A percentile compares a stretch with the other conserved stretches of the same genome.
Evolutionary conservation across 2,329 filamentous ascomycete genomes (phyloP).

Genomic region (Paramyrothecium sp.): DNA sequence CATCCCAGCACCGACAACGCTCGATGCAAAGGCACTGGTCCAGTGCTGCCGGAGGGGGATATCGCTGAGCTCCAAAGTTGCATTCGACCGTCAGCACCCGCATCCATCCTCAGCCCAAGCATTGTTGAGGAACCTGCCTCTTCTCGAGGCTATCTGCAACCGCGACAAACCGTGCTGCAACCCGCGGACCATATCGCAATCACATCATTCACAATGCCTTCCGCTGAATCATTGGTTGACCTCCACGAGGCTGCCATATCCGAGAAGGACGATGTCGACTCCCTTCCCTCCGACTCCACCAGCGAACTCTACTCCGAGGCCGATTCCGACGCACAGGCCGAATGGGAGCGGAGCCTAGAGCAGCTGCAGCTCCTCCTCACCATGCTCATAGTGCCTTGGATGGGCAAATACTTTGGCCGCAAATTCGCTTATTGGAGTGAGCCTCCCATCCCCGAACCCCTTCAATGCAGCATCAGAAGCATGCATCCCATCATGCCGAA

Average conservation of each 20-base stretch:
- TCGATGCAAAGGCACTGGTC: background rate
- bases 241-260: slow-evolving; percentile 47
- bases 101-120: too few species aligned
- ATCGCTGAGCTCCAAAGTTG: background rate
- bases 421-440: slow-evolving; percentile 96
- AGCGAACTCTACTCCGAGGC: slow-evolving; percentile 57
- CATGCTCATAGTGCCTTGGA: slow-evolving; percentile 91
- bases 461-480: too few species aligned
- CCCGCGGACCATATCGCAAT: too few species aligned
- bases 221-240: slow-evolving; percentile 47
- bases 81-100: too few species aligned
- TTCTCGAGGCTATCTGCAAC: background rate
- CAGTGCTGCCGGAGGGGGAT: background rate
- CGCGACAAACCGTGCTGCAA: background rate
- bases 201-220: slow-evolving; percentile 20
- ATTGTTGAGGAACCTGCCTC: too few species aligned
- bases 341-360: slow-evolving; percentile 93
- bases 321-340: slow-evolving; percentile 82
- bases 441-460: slow-evolving; percentile 22
- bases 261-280: slow-evolving; percentile 59
- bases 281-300: slow-evolving; percentile 60
- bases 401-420: slow-evolving; percentile 91
- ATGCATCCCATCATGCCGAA: too few species aligned
- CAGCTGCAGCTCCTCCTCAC: slow-evolving; percentile 90
- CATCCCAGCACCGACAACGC: background rate